Evolutionary conservation across 225 moss, liverwort and hornwort species (phyloP).

Genomic region (Physcomitrellopsis africana): DNA sequence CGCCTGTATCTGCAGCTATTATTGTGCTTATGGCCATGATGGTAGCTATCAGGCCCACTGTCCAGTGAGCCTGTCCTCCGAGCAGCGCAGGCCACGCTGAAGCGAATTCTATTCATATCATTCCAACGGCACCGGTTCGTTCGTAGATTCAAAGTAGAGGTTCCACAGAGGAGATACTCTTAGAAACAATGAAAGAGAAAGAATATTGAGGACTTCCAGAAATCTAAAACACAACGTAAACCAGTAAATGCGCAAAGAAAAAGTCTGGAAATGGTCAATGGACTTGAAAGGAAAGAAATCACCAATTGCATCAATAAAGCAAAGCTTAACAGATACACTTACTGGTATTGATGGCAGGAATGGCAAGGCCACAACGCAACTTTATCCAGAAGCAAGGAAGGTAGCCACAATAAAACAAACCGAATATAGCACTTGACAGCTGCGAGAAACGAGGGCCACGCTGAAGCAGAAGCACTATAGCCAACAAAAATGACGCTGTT

Average conservation of each 20-base stretch:
- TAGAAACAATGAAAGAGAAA: not conserved
- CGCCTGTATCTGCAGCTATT: constrained; percentile 82
- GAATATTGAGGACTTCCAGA: not conserved
- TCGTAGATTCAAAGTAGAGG: constrained; percentile 2
- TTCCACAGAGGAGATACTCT: not conserved
- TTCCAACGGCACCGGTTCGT: constrained; percentile 18
- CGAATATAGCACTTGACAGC: constrained; percentile 76
- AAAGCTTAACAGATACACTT: constrained; percentile 27
- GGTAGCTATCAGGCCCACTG: constrained; percentile 84
- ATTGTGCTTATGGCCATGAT: constrained; percentile 71
- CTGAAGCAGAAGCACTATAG: constrained; percentile 75
- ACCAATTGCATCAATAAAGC: not conserved
- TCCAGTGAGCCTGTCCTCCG: constrained; percentile 89
- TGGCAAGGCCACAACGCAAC: constrained; percentile 86
- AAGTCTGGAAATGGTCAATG: not conserved
- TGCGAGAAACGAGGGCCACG: constrained; percentile 87
- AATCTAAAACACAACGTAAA: not conserved
- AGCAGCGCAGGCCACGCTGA: constrained; percentile 79
- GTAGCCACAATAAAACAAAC: constrained; percentile 90
- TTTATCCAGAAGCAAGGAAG: constrained; percentile 98
- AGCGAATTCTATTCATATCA: constrained; percentile 56
- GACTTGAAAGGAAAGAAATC: not conserved
- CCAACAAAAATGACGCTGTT: constrained; percentile 79
- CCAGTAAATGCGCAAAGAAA: not conserved
- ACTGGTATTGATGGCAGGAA: constrained; percentile 88